Base-by-base conservation (phyloP, 164 flowering plant species). In the Taxillus chinensis region DNA sequence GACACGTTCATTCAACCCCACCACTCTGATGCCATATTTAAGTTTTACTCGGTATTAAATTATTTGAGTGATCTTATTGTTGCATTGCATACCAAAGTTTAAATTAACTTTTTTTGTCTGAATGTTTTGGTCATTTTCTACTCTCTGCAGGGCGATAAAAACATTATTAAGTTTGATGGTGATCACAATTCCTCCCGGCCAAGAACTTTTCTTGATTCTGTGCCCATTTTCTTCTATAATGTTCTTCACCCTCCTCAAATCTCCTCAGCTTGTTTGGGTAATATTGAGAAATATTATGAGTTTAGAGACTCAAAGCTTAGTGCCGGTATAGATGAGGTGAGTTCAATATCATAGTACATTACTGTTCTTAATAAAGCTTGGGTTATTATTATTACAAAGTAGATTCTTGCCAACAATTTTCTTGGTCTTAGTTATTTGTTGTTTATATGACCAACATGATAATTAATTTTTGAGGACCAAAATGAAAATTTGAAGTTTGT, bases 121-220 rank as follows among this genome's bases (percentile, higher is more conserved):
- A 42, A 41, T 53, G n/a, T 17, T 61, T 13, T 39, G 39, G 15
- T 51, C n/a, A 27, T 58, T 27, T 39, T 11, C 61, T 8, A 15
- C 16, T 57, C 61, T 67, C 7, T 72, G 64, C 87, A 90, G 98
- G 98, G 98, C 8, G 96, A 90, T 68, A 92, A 92, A 71, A 90
- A 86, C 72, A 76, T 90, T 39, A 86, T 92, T 63, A 85, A 85
- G 68, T 90, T 92, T 75, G 89, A 88, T 62, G 98, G 98, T 56
- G 98, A 92, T 73, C 98, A 92, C 80, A 92, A 90, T 76, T 86
- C 98, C 12, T 78, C 98, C 6, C 69, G 98, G 45, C 96, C 98
- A 58, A 93, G 86, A 65, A 86, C 85, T 71, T 92, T 83, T 69
- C 86, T 86, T 69, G 96, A 92, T 71, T 87, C 98, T 14, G 96